Evolutionary conservation across 352 stramenopile species (phyloP).

Genomic region (Phytophthora aleatoria): DNA sequence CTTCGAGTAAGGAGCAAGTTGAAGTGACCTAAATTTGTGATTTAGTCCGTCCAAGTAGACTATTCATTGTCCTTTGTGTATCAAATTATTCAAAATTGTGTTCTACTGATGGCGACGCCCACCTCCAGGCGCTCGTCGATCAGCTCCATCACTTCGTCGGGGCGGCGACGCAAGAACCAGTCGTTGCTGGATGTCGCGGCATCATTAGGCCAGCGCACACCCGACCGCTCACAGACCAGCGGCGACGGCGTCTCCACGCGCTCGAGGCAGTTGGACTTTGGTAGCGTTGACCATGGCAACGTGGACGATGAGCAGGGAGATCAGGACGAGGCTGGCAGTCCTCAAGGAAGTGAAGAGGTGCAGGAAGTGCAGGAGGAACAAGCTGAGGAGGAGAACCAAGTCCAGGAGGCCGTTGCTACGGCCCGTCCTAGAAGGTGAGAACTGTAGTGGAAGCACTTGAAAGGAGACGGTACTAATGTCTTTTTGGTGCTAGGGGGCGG

Average conservation of each 20-base stretch:
- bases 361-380: background rate
- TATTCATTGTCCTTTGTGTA: constrained; percentile 12
- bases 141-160: constrained; percentile 29
- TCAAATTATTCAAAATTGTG: constrained; percentile 3
- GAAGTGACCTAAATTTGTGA: constrained; percentile 26
- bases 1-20: constrained; percentile 38
- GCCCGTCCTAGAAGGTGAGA: constrained; percentile 3
- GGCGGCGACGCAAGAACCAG: constrained; percentile 26
- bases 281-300: constrained; percentile 21
- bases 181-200: constrained; percentile 21
- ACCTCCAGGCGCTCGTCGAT: constrained; percentile 16
- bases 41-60: constrained; percentile 12
- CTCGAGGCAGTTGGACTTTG: constrained; percentile 44
- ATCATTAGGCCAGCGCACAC: constrained; percentile 26
- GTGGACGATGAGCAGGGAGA: constrained; percentile 8
- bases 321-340: background rate
- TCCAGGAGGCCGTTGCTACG: background rate
- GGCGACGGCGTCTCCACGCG: constrained; percentile 18
- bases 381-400: background rate
- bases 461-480: background rate
- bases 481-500: constrained; percentile 14
- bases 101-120: constrained; percentile 1
- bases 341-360: background rate
- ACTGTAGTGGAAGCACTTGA: background rate
- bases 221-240: constrained; percentile 7